Base-by-base conservation (phyloP, 164 flowering plant genomes). In the Pachysandra terminalis region DNA sequence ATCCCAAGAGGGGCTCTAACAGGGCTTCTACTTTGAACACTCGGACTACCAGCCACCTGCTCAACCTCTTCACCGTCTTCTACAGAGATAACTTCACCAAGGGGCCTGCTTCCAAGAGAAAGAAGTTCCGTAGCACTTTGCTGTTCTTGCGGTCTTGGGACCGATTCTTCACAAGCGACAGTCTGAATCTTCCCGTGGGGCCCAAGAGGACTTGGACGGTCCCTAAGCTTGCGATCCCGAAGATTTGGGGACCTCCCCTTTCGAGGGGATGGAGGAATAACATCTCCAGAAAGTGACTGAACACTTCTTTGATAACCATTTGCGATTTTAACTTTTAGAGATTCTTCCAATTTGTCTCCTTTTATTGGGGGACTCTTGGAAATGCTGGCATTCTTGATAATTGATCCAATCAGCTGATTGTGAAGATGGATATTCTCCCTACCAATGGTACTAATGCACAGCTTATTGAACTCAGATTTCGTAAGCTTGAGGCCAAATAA, bases 51-150 rank as follows among this genome's bases (percentile, higher is more conserved):
- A 1, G 82, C 75, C 62, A 71, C 49, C 73, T 91, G 97, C 68
- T 94, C 97, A 51, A 90, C 95, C 78, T 93, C 98, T 79, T 93
- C 98, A 27, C 98, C 96, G 51, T 89, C 93, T 80, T 93, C 98
- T 24, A 86, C 94, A 17, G 98, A 87, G 8, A 68, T 78, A 58
- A 87, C 86, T 76, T 90, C 94, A 58, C 61, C 76, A 2, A 81
- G 87, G 27, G 90, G 93, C 61, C 85, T 80, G 75, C 97, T 90
- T 35, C 86, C 84, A 19, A 83, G 85, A 64, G 94, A 88, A 76
- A 77, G 62, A 77, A 90, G 62, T 53, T 85, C 91, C 2, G 87
- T 78, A 3, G 83, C 79, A 79, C 87, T 85, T 69, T 83, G 85
- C 71, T 80, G 90, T 72, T 85, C 88, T 68, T 74, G 88, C 25